These are phyloP conservation scores for Podaxis rugospora DNA, from an alignment of 768 basidiomycete genomes.

Conservation along the genomic window DNA sequence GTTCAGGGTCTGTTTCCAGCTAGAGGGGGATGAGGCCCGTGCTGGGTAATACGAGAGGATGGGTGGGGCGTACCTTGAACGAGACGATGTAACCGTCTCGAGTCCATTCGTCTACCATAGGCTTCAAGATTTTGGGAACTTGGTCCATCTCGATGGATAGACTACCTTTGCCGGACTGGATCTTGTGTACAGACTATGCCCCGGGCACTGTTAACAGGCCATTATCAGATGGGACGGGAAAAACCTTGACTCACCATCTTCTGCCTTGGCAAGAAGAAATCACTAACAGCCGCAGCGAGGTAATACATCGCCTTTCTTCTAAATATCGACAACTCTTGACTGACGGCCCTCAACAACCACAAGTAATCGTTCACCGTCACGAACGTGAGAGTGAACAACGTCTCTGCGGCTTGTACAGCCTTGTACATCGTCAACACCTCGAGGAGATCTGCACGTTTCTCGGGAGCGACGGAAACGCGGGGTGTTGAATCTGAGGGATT, in stretches of 20 bases:
- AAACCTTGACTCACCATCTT: constrained; percentile 66
- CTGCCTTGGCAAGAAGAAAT: constrained; percentile 93
- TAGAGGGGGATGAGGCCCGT: constrained; percentile 24
- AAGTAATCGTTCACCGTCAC: constrained; percentile 96
- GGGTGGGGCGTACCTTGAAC: constrained; percentile 69
- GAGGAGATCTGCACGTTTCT: constrained; percentile 62
- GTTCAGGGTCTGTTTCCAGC: constrained; percentile 86
- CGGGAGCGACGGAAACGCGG: constrained; percentile 61
- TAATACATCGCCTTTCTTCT: constrained; percentile 85
- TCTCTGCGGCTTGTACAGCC: constrained; percentile 65
- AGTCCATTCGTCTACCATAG: constrained; percentile 93
- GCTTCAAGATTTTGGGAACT: constrained; percentile 93
- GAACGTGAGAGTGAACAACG: constrained; percentile 83
- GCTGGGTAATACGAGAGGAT: too few species aligned
- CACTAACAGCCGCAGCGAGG: constrained; percentile 95
- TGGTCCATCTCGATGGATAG: constrained; percentile 98
- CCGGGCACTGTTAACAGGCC: neutral
- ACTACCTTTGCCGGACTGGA: constrained; percentile 94
- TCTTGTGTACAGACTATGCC: constrained; percentile 91
- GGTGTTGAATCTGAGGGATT: constrained; percentile 26
- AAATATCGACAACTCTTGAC: constrained; percentile 68
- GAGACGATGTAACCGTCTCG: constrained; percentile 89
- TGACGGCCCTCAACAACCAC: constrained; percentile 81
- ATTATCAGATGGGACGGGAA: neutral
- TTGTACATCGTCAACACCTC: constrained; percentile 79